Base-by-base conservation (phyloP, 2,329 filamentous ascomycete genomes). In the Biscogniauxia sp. region DNA sequence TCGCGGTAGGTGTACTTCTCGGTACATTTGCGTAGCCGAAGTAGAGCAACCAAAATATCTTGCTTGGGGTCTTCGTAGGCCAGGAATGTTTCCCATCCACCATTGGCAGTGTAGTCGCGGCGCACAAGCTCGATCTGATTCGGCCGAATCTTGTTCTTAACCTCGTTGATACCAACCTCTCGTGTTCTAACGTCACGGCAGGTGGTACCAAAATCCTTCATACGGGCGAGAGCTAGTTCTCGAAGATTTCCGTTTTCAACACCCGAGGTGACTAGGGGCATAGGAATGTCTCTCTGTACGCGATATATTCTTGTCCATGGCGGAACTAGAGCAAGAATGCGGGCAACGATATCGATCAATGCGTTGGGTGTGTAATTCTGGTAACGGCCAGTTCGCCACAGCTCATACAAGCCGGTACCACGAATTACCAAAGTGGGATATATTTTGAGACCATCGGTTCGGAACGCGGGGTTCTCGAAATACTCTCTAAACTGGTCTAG, bases 281-380 rank as follows among this genome's bases (percentile, higher is more conserved):
- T 99, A n/a, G 95, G 95, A 61, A 99, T 99, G 77, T 99, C 95
- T 74, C 95, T 88, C 80, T 99, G 95, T 0, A 99, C 95, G 62
- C 95, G 92, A 79, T 99, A 99, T 71, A 99, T 99, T 64, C 95
- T 88, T 0, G 96, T 99, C 95, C 95, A 99, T 1, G 95, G 95
- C 1, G 95, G 95, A 0, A 99, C 90, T 2, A 99, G 83, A 0
- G 95, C 95, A 64, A 99, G 80, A 56, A 99, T 99, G n/a, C 95
- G 88, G 3, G 95, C 96, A 0, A 99, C 93, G 17, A 99, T 86
- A 74, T 99, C 95, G 63, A 99, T 92, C 37, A 99, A 84, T 0
- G 92, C 94, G 75, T 99, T 99, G 3, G 95, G 96, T 0, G 95
- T 99, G 77, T 99, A 99, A 75, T 99, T 99, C 77, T 97, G 95